A percentile compares a stretch with the other conserved stretches of the same genome.
phyloP scores from a whole-genome alignment of 257 asterid species.

The Solanum chilense region DNA sequence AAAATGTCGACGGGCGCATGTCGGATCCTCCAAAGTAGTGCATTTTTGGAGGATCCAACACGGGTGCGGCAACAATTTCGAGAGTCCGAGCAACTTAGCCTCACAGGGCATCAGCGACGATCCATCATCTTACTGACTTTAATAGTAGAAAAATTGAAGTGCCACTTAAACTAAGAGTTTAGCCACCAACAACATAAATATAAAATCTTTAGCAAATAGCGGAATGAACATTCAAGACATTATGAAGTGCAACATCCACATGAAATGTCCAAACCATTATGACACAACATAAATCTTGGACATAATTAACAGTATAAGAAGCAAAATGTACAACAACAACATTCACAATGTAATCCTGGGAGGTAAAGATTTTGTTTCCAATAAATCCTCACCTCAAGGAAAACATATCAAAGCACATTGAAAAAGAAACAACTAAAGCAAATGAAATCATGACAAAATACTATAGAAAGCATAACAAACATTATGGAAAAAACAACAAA shows the following conservation, averaged over 20 bases:
- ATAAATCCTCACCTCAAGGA: background rate
- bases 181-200: background rate
- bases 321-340: background rate
- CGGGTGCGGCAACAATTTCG: background rate
- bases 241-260: background rate
- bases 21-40: background rate
- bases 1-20: background rate
- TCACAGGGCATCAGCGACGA: background rate
- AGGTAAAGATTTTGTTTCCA: background rate
- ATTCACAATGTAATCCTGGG: background rate
- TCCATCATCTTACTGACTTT: background rate
- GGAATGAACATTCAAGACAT: background rate
- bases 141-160: background rate
- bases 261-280: background rate
- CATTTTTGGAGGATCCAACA: background rate
- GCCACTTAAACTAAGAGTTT: background rate
- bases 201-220: background rate
- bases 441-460: background rate
- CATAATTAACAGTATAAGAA: background rate
- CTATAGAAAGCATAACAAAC: background rate
- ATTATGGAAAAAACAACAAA: background rate
- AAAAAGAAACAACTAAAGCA: background rate
- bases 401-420: background rate
- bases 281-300: background rate
- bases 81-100: background rate